Evolutionary conservation across 768 basidiomycete genomes (phyloP), one percentile per base, ranked within the genome.

Genomic region (Erythrobasidium yunnanense): DNA sequence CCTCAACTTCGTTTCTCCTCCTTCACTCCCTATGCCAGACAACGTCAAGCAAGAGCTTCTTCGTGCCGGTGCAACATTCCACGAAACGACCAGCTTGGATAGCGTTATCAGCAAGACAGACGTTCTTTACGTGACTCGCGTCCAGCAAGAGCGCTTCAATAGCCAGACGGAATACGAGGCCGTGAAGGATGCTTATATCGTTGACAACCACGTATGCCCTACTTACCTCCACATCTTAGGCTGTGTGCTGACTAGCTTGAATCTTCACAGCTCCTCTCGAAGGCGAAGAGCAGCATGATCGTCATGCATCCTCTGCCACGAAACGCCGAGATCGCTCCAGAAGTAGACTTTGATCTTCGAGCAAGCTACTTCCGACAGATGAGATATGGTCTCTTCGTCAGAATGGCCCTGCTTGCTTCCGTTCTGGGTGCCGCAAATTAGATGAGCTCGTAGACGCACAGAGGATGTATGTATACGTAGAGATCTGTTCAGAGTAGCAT

Each of bases 251-350:
- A 51, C 25, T 23, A 2, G 11, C 29, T 2, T 30, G 23, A 3
- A 8, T 33, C 20, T 33, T 18, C 15, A 5, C 38, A 63, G 60
- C 84, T 97, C 32, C 81, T 99, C 27, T 84, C 90, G 4, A 81
- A 87, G 46, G 93, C 95, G 8, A 97, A 97, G 79, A 87, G 89
- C 69, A 88, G 91, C 57, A 90, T 95, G 85, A 96, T 97, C 66
- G 90, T 97, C 70, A 93, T 99, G 91, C 95, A 99, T 77, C 95
- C 95, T n/a, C 80, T 99, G 22, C 95, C 95, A 15, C 78, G 95
- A 73, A 84, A 93, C 55, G 90, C 88, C 67, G 95, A 99, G 86
- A 96, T 99, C 72, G 93, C 96, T 75, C 89, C 90, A 1, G 92
- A 93, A 75, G 92, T 99, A 49, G 95, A 99, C 77, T 96, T 92